Evolutionary conservation across 805 yeast species (phyloP).

Genomic region (Saturnispora zaruensis): DNA sequence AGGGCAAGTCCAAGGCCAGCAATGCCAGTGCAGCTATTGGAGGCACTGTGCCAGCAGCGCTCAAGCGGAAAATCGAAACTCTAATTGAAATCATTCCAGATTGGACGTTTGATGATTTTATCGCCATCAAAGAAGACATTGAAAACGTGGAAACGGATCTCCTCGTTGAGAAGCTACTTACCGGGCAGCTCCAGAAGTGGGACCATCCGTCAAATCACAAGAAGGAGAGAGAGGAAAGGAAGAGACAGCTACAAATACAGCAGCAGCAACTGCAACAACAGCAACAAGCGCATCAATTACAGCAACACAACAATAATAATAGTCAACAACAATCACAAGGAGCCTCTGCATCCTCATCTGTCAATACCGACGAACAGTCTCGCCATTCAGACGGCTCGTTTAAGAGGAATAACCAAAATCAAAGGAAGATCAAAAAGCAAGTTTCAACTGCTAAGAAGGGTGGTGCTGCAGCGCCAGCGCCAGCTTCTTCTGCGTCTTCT

Average conservation of each 20-base stretch:
- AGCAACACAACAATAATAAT: background rate
- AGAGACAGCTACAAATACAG: slow-evolving; percentile 4
- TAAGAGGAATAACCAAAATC: slow-evolving; percentile 4
- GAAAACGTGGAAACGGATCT: slow-evolving; percentile 57
- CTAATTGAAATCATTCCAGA: slow-evolving; percentile 87
- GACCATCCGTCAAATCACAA: slow-evolving; percentile 72
- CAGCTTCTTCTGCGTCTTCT: too few species aligned
- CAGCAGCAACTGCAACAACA: slow-evolving; percentile 10
- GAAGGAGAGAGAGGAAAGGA: slow-evolving; percentile 25
- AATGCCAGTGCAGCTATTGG: slow-evolving; percentile 14
- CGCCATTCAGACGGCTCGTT: slow-evolving; percentile 2
- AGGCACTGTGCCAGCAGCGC: slow-evolving; percentile 16
- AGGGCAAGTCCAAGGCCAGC: slow-evolving; percentile 9
- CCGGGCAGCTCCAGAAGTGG: slow-evolving; percentile 88
- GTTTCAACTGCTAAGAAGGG: slow-evolving; percentile 5
- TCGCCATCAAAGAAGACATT: slow-evolving; percentile 65
- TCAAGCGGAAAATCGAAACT: slow-evolving; percentile 39
- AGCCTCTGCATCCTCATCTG: background rate
- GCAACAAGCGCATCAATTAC: slow-evolving; percentile 10
- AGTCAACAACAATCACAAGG: background rate
- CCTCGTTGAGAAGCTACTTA: slow-evolving; percentile 80
- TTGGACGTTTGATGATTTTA: slow-evolving; percentile 83
- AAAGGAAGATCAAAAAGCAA: slow-evolving; percentile 2
- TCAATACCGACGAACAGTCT: background rate
- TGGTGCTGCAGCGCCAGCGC: slow-evolving; percentile 1